A percentile compares a stretch with the other conserved stretches of the same genome.
phyloP scores from a whole-genome alignment of 2,329 filamentous ascomycete genomes.

The Phyllosticta citriasiana region DNA sequence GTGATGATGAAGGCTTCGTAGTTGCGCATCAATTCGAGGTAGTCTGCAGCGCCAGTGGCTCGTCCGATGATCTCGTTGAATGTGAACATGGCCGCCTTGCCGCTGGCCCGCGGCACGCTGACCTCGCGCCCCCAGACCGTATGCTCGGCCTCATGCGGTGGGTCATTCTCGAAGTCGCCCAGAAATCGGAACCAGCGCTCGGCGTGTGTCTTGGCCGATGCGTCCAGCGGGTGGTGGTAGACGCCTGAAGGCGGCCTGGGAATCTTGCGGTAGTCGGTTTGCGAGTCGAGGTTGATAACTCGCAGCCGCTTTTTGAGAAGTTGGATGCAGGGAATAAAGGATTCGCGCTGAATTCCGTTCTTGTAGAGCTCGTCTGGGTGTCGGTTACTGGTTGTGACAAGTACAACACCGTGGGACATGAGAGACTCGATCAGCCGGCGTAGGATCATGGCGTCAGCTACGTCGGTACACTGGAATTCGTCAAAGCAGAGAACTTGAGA shows the following conservation, averaged over 20 bases:
- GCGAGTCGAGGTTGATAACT: conserved; percentile 89
- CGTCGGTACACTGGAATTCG: conserved; percentile 97
- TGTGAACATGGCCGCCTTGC: conserved; percentile 78
- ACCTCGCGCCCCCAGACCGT: conserved; percentile 90
- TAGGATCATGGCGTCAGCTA: conserved; percentile 97
- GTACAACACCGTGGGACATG: conserved; percentile 93
- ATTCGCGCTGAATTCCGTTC: conserved; percentile 92
- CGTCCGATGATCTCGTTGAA: conserved; percentile 86
- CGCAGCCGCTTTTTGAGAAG: conserved; percentile 75
- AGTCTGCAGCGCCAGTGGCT: conserved; percentile 88
- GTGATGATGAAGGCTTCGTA: conserved; percentile 93
- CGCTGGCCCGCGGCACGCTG: conserved; percentile 75
- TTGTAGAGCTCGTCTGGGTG: conserved; percentile 95
- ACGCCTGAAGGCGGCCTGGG: conserved; percentile 86
- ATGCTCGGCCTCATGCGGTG: conserved; percentile 69
- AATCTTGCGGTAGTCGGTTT: conserved; percentile 95
- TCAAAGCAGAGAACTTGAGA: conserved; percentile 91
- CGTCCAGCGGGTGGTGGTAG: conserved; percentile 81
- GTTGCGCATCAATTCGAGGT: conserved; percentile 77
- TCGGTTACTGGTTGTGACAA: conserved; percentile 94
- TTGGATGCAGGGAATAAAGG: conserved; percentile 90
- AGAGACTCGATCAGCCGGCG: conserved; percentile 77
- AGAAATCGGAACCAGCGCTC: conserved; percentile 95
- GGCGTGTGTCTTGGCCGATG: conserved; percentile 66
- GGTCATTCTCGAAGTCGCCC: conserved; percentile 66